phyloP scores from a whole-genome alignment of 768 basidiomycete genomes.

The Baorangia bicolor region DNA sequence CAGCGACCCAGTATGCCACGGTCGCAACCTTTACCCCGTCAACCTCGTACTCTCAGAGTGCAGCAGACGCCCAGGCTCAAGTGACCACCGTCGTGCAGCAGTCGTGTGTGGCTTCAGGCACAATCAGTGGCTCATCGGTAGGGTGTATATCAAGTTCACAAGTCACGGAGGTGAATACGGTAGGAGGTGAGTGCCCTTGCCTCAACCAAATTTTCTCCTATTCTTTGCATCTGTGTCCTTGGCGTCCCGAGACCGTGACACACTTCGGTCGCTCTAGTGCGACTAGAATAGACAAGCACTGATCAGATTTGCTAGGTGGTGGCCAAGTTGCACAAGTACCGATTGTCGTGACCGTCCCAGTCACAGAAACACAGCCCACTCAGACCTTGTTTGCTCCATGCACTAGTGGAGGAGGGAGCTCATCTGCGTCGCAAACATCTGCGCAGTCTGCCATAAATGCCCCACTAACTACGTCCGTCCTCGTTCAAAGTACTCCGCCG shows the following conservation, averaged over 20 bases:
- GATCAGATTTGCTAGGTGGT: slow-evolving; percentile 24
- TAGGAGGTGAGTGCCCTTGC: slow-evolving; percentile 33
- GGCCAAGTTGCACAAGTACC: slow-evolving; percentile 40
- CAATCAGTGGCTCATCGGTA: slow-evolving; percentile 23
- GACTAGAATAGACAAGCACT: slow-evolving; percentile 5
- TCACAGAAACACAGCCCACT: slow-evolving; percentile 31
- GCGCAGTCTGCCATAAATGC: slow-evolving; percentile 5
- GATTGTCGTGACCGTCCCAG: slow-evolving; percentile 36
- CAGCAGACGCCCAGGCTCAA: slow-evolving; percentile 31
- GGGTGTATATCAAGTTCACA: slow-evolving; percentile 30
- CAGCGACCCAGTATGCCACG: slow-evolving; percentile 41
- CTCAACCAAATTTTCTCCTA: neutral
- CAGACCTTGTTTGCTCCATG: slow-evolving; percentile 45
- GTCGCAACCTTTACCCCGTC: slow-evolving; percentile 35
- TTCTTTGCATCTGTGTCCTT: neutral
- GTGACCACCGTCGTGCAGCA: slow-evolving; percentile 34
- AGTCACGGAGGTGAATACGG: slow-evolving; percentile 32
- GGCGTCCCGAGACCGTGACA: slow-evolving; percentile 18
- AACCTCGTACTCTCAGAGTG: slow-evolving; percentile 38
- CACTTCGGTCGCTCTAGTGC: slow-evolving; percentile 4
- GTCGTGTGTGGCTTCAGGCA: slow-evolving; percentile 34
- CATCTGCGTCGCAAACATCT: slow-evolving; percentile 10
- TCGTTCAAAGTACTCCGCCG: slow-evolving; percentile 31
- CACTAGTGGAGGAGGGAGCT: slow-evolving; percentile 21
- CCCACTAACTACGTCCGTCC: slow-evolving; percentile 22